Base-by-base conservation (phyloP, 1,139 yeast genomes). In the Taphrina wiesneri region DNA sequence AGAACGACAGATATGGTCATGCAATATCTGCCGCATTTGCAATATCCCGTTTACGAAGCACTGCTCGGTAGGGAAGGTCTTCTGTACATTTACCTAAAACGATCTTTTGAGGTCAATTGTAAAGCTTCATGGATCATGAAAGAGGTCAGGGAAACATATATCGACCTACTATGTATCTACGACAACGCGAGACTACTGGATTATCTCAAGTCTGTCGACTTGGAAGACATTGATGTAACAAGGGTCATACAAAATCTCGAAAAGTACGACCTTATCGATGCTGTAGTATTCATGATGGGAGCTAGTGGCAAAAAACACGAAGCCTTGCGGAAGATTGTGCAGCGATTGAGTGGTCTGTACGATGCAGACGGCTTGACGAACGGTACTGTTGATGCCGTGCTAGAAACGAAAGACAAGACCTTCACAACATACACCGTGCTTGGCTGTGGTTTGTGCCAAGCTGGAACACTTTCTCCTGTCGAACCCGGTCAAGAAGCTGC, bases 1-100 rank as follows among this genome's bases (percentile, higher is more conserved):
- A 59, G 67, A 17, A 57, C 70, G 26, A 70, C 71, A 23, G 65
- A 45, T n/a, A 28, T 76, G 52, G 68, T 77, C 0, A 69, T 73
- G 25, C 65, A 69, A 49, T 72, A 71, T 65, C 64, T 70, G 46
- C 74, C 75, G 1, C 70, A 67, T 2, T 67, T 77, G 39, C 78
- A 76, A 56, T 26, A 45, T 4, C 25, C 43, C 19, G 43, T 70
- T 13, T 63, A 57, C 56, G 64, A 67, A 19, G 57, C 65, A 30
- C 54, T 70, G 21, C 39, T 32, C 3, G 32, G 36, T 13, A 68
- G 69, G 28, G 66, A 67, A 5, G 54, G 25, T 4, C 36, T 72
- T 5, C 70, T 71, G 15, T 69, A 61, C 36, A 66, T 67, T 30
- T 76, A 76, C 63, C 69, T 76, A 56, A 67, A 69, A 26, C 57